These are phyloP conservation scores for Oehlia diaphana DNA, from an alignment of 192 early-diverging fungal species.

Conservation along the genomic window DNA sequence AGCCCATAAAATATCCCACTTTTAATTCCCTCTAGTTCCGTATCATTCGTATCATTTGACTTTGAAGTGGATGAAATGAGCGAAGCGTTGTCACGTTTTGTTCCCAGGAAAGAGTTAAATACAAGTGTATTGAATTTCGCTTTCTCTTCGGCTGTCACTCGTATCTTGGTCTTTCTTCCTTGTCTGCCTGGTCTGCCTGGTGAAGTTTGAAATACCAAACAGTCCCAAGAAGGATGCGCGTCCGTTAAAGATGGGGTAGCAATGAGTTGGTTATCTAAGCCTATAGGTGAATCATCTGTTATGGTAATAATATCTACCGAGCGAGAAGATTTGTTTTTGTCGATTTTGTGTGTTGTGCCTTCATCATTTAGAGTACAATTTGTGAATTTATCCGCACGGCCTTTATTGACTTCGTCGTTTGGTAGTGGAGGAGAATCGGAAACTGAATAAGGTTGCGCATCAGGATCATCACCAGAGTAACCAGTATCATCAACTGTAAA, in stretches of 20 bases:
- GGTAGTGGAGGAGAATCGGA: not conserved
- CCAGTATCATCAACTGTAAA: not conserved
- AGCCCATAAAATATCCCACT: not conserved
- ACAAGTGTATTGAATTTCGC: not conserved
- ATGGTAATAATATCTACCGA: not conserved
- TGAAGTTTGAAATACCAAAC: not conserved
- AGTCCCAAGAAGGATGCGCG: not conserved
- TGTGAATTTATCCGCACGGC: not conserved
- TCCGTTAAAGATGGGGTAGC: not conserved
- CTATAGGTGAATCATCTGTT: not conserved
- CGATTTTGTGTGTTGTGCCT: not conserved
- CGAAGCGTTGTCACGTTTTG: not conserved
- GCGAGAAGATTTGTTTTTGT: not conserved
- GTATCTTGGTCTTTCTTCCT: not conserved
- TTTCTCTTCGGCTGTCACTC: not conserved
- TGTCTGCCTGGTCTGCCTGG: no score
- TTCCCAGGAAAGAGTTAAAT: not conserved
- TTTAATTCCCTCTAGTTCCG: not conserved
- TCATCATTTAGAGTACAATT: not conserved
- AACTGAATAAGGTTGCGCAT: not conserved
- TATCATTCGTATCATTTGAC: not conserved
- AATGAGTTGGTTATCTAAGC: not conserved
- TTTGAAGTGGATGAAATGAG: not conserved
- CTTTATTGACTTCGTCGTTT: not conserved
- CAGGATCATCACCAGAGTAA: not conserved